A percentile compares a stretch with the other conserved stretches of the same genome.
Evolutionary conservation across 73 alveolate genomes (phyloP).

Genomic region (Uronychia binucleata): DNA sequence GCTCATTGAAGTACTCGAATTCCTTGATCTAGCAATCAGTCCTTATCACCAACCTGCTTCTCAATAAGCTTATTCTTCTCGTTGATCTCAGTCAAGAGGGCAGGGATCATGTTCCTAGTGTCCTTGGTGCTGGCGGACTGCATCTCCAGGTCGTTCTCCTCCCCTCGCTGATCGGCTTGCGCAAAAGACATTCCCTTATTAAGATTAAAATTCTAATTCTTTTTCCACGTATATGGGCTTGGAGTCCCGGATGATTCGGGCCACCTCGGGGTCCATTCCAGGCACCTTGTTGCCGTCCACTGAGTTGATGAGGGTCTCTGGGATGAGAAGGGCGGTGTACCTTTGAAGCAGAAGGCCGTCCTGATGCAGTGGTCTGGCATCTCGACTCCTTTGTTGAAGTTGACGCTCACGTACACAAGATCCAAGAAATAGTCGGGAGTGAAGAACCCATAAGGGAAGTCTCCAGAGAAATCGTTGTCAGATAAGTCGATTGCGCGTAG

Average conservation of each 20-base stretch:
- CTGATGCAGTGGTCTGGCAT: conserved; percentile 48
- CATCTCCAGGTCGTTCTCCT: neutral
- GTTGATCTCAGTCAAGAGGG: neutral
- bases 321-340: neutral
- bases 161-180: neutral
- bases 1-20: neutral
- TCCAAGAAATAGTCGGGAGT: conserved; percentile 30
- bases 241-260: neutral
- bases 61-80: neutral
- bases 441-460: conserved; percentile 57
- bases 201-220: neutral
- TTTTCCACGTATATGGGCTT: neutral
- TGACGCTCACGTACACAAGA: conserved; percentile 38
- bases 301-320: neutral
- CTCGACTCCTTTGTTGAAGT: conserved; percentile 16
- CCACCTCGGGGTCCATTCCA: neutral
- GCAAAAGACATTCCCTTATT: neutral
- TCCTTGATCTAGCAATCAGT: neutral
- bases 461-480: conserved; percentile 52
- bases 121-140: neutral
- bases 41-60: neutral
- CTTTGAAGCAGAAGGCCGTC: conserved; percentile 44
- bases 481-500: conserved; percentile 50
- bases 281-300: neutral
- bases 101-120: neutral